Conservation (phyloP, 345 rosid species). For the Brassica nigra region DNA sequence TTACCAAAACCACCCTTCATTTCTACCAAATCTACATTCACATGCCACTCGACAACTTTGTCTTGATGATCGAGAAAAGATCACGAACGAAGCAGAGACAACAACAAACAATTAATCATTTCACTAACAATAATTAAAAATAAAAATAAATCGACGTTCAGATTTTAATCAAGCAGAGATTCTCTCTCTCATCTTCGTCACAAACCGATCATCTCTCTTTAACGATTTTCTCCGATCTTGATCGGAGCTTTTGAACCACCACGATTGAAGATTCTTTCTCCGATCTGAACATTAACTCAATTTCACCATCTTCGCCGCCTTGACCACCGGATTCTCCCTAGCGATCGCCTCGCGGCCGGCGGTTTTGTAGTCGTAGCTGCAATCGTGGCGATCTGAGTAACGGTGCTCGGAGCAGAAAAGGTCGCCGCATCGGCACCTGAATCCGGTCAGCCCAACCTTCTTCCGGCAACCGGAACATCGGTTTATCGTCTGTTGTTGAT, state of each 20-base stretch:
- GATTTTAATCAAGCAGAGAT: not conserved
- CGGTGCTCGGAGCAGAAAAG: not conserved
- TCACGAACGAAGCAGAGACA: not conserved
- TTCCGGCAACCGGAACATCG: not conserved
- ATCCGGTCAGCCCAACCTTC: not conserved
- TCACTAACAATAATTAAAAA: not conserved
- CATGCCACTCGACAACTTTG: not conserved
- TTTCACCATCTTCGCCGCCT: not conserved
- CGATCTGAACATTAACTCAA: not conserved
- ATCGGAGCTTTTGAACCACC: not conserved
- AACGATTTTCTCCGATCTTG: not conserved
- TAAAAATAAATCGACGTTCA: not conserved
- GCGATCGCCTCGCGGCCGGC: not conserved
- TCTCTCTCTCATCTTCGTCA: not conserved
- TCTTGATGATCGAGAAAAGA: not conserved
- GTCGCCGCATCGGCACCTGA: not conserved
- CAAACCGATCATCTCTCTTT: not conserved
- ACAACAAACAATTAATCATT: not conserved
- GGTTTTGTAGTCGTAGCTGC: not conserved
- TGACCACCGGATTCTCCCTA: not conserved
- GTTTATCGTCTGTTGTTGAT: not conserved
- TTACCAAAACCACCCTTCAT: not conserved
- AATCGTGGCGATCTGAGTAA: not conserved
- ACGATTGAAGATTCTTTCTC: not conserved
- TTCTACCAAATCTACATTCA: not conserved